Evolutionary conservation across 768 basidiomycete genomes (phyloP).

Genomic region (Termitomyces sp.): DNA sequence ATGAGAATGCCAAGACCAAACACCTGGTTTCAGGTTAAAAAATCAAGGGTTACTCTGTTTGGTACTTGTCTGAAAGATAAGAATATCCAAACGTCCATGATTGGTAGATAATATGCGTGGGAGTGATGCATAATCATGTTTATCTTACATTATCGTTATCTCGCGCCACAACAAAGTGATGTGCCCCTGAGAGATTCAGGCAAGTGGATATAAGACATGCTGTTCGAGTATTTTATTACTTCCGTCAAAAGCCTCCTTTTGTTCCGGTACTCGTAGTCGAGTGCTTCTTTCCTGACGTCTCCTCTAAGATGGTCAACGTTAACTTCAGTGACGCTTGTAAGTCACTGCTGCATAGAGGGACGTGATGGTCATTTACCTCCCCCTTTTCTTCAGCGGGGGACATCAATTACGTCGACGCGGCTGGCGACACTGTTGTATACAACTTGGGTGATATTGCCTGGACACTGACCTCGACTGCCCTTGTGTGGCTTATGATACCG

Average conservation of each 20-base stretch:
- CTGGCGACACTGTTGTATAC: constrained; percentile 29
- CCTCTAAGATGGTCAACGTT: constrained; percentile 24
- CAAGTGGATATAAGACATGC: constrained; percentile 7
- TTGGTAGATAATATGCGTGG: constrained; percentile 11
- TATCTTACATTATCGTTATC: constrained; percentile 3
- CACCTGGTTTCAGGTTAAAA: background rate
- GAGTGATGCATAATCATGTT: constrained; percentile 2
- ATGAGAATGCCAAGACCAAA: background rate
- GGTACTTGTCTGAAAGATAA: constrained; percentile 6
- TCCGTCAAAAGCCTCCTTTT: background rate
- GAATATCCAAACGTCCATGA: background rate
- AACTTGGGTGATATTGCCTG: constrained; percentile 46
- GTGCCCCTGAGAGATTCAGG: constrained; percentile 1
- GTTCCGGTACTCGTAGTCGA: background rate
- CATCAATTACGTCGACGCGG: constrained; percentile 24
- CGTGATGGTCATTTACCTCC: background rate
- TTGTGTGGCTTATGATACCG: constrained; percentile 84
- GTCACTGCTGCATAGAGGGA: background rate
- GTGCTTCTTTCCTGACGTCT: background rate
- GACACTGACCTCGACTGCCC: constrained; percentile 67
- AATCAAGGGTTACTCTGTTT: background rate
- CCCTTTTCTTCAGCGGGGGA: constrained; percentile 26
- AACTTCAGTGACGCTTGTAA: constrained; percentile 22
- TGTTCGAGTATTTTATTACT: background rate
- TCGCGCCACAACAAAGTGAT: constrained; percentile 4